Base-by-base conservation (phyloP, 768 basidiomycete species). In the Phylloporus sp. region DNA sequence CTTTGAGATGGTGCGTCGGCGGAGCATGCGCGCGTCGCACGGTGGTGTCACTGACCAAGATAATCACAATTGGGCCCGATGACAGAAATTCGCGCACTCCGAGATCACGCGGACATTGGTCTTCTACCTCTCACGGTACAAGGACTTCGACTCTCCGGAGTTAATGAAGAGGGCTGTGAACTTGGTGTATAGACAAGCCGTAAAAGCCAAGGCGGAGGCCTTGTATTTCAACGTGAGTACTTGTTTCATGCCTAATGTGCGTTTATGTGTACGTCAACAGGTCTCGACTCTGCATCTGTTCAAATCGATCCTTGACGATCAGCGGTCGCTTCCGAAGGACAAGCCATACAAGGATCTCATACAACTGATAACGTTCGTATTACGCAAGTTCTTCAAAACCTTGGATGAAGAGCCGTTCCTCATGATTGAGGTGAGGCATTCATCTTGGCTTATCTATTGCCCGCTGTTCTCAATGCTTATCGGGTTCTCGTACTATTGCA, bases 381-480 rank as follows among this genome's bases (percentile, higher is more conserved):
- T 97, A 48, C 81, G 90, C 21, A 83, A 86, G 62, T 98, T 98
- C 75, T 98, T 99, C 81, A 98, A 96, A 65, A 79, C 83, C 7
- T 75, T 92, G 38, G 77, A 80, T 43, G 82, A 90, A 53, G 86
- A 96, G 51, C 76, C 89, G 0, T 88, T 97, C 70, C 73, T 97
- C 38, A 78, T 90, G 49, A 77, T 97, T 50, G 92, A 98, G 76
- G 93, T 93, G 58, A 56, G 71, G 68, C 56, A 54, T 50, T 66
- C 57, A 50, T 60, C 33, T 62, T 41, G 45, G 52, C 54, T 61
- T 59, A 59, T 59, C 52, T 52, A 32, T 48, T 32, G 31, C 33
- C 46, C 45, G 38, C 28, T n/a, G 36, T 51, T 38, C 42, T 40
- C 44, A 48, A 46, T 55, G 54, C 50, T 60, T 50, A 66, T 56